Evolutionary conservation across 2,329 filamentous ascomycete genomes (phyloP).

Genomic region (Metarhizium brunneum): DNA sequence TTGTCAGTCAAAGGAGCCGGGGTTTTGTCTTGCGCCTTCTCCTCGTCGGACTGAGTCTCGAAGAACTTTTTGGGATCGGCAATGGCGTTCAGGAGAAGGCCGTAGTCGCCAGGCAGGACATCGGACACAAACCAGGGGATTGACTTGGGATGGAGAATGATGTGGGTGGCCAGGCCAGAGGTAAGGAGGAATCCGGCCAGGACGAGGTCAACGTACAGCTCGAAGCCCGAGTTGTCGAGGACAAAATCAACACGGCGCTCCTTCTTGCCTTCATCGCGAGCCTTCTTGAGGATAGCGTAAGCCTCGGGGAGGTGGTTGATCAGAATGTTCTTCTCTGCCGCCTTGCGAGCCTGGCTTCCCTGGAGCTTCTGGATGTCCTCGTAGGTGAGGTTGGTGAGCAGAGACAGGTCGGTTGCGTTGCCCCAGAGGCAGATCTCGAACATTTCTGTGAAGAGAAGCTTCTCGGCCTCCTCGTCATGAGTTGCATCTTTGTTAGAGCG

Average conservation of each 20-base stretch:
- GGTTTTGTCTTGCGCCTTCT: conserved; percentile 43
- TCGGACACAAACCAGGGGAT: conserved; percentile 99
- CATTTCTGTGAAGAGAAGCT: conserved; percentile 81
- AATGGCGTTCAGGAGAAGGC: conserved; percentile 71
- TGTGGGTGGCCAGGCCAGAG: conserved; percentile 71
- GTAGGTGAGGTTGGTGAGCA: conserved; percentile 82
- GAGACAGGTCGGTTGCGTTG: conserved; percentile 88
- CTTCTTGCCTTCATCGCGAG: conserved; percentile 51
- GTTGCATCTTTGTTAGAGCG: conserved; percentile 41
- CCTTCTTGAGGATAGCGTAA: conserved; percentile 58
- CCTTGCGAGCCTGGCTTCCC: conserved; percentile 76
- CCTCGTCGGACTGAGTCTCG: conserved; percentile 61
- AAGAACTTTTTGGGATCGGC: conserved; percentile 72
- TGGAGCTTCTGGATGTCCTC: conserved; percentile 97
- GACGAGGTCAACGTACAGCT: conserved; percentile 90
- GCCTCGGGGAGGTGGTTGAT: conserved; percentile 72
- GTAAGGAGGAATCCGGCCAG: conserved; percentile 84
- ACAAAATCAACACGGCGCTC: conserved; percentile 85
- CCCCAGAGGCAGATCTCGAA: conserved; percentile 96
- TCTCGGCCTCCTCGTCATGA: conserved; percentile 58
- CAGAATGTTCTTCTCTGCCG: conserved; percentile 83
- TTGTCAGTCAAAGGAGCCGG: conserved; percentile 55
- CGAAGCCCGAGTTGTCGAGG: conserved; percentile 94
- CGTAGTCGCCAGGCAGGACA: conserved; percentile 79
- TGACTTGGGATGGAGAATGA: conserved; percentile 86